Evolutionary conservation across 2,329 filamentous ascomycete species (phyloP), one percentile per base, ranked within the genome.

Genomic region (Penicillium sclerotiorum): DNA sequence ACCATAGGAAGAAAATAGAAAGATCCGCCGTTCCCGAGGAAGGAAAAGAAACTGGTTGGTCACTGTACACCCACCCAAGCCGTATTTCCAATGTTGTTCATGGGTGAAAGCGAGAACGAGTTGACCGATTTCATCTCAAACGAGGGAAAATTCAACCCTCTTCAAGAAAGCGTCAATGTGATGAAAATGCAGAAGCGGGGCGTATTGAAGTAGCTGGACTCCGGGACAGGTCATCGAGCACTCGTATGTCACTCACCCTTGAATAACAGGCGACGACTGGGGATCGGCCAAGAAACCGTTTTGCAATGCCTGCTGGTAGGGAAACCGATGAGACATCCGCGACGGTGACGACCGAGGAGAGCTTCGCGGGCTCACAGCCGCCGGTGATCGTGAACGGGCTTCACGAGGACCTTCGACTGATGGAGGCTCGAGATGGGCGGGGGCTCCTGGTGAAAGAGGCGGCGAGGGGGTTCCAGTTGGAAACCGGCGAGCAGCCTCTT

Each of bases 211-310:
- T 41, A 53, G 55, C 46, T 48, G 43, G 50, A 44, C 52, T 53
- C 47, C 42, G 30, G 28, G 41, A 44, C 43, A n/a, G 54, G 50
- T 52, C 35, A 56, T 61, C 49, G 43, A 59, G 52, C 53, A 44
- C 23, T 50, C 15, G 45, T 23, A 30, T 58, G 45, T 52, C 27
- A 59, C 59, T 62, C 58, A 64, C 59, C 62, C 62, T 58, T 60
- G 57, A 50, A 64, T 64, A 23, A 57, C 57, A 30, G 61, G 54
- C 20, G 62, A 59, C 25, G 61, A 58, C 41, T 61, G 59, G 45
- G 62, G 39, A 45, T 64, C 62, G 38, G 55, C 59, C 42, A 63
- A 50, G 28, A 63, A 63, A 25, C 50, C 52, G 45, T 56, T 57
- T 36, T 56, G 56, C 35, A 59, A 6, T 2, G 50, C 42, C 15